A percentile compares a stretch with the other conserved stretches of the same genome.
These are phyloP conservation scores for Ceratonia siliqua DNA, from an alignment of 306 rosid species.

Conservation along the genomic window DNA sequence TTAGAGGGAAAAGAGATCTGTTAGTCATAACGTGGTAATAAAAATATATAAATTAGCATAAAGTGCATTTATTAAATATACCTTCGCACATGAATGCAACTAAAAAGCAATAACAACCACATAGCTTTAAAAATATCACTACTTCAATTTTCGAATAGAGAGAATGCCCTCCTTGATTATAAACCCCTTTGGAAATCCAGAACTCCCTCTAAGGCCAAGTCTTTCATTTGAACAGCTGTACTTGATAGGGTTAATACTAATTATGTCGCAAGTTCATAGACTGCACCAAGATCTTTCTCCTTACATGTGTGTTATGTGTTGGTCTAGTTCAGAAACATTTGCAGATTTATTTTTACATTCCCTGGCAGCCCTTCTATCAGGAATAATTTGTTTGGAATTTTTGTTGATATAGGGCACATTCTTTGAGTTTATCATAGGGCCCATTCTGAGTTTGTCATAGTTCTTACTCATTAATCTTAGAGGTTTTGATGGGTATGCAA, in stretches of 20 bases:
- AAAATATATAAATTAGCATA: conserved; percentile 18
- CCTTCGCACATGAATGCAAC: conserved; percentile 6
- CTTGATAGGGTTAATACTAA: not conserved
- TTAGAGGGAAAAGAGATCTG: conserved; percentile 31
- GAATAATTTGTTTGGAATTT: too few relatives aligned
- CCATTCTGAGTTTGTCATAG: too few relatives aligned
- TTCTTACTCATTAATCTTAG: too few relatives aligned
- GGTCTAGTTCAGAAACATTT: not conserved
- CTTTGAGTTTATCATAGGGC: too few relatives aligned
- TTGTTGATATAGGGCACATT: too few relatives aligned
- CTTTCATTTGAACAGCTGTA: not conserved
- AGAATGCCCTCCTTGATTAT: not conserved
- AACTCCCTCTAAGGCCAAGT: not conserved
- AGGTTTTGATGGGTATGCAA: too few relatives aligned
- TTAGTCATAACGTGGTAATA: conserved; percentile 39
- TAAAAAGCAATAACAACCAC: not conserved
- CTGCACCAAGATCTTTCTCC: not conserved
- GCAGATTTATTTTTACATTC: not conserved
- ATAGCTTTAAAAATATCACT: not conserved
- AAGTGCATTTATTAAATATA: not conserved
- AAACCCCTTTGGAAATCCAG: not conserved
- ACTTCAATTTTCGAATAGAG: not conserved
- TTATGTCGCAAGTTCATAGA: not conserved
- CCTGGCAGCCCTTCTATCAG: too few relatives aligned
- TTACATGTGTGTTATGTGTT: not conserved